Evolutionary conservation across 176 grass and related monocot species (phyloP).

Genomic region (Olyra latifolia): DNA sequence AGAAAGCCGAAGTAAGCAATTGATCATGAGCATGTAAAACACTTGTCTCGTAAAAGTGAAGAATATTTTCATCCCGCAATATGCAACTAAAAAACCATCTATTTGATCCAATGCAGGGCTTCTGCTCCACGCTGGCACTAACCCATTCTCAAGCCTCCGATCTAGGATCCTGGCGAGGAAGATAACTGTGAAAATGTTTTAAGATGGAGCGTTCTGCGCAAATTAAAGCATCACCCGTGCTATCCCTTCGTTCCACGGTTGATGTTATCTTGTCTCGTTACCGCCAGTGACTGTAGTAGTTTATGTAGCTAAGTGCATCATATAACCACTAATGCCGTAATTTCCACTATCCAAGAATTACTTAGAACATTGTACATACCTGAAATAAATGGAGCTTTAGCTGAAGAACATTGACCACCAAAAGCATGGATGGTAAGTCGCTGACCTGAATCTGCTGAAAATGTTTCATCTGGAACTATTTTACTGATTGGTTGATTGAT

Average conservation of each 20-base stretch:
- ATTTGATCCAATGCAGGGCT: constrained; percentile 34
- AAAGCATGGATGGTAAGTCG: neutral
- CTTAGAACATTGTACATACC: constrained; percentile 50
- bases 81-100: neutral
- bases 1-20: constrained; percentile 76
- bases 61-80: neutral
- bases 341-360: neutral
- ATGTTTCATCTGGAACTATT: neutral
- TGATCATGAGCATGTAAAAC: neutral
- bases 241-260: neutral
- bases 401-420: constrained; percentile 3
- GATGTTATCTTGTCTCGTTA: neutral
- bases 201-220: neutral
- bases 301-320: constrained; percentile 42
- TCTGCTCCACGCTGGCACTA: constrained; percentile 45
- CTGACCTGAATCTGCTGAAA: neutral
- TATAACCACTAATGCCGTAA: constrained; percentile 45
- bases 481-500: neutral
- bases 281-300: constrained; percentile 25
- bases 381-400: constrained; percentile 45
- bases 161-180: constrained; percentile 5
- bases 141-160: neutral
- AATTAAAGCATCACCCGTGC: constrained; percentile 15
- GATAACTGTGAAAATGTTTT: constrained; percentile 18
- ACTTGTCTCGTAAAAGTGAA: neutral